Evolutionary conservation across 306 rosid species (phyloP), one percentile per base, ranked within the genome.

Genomic region (Hylodesmum podocarpum): DNA sequence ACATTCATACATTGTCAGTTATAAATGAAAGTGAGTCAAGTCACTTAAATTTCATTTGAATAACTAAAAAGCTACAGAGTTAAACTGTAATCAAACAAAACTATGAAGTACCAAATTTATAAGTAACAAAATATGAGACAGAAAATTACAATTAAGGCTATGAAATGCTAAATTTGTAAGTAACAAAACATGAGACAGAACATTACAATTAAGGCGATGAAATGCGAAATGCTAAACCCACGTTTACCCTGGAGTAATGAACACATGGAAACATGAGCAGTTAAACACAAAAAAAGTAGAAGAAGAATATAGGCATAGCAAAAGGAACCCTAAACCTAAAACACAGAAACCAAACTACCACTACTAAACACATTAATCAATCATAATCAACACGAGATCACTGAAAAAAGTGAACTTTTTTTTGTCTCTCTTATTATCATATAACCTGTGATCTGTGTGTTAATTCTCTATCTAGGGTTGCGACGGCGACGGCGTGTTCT

Each of bases 401-500:
- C 2, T 19, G 5, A 27, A 6, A 13, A 57, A 58, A 19, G 12
- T 28, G 31, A 31, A 11, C 41, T 22, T 18, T 72, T 72, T 33
- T 33, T 33, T 33, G 6, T 33, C 6, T 33, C 6, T 33, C 36
- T 33, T 33, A 6, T 6, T 33, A 2, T 46, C 14, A 40, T 9
- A 10, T 8, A 9, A 9, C n/a, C n/a, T n/a, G n/a, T n/a, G n/a
- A n/a, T n/a, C n/a, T n/a, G n/a, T n/a, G n/a, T n/a, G n/a, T n/a
- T n/a, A n/a, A n/a, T n/a, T n/a, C n/a, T n/a, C n/a, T 2, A 63
- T 19, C 68, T 72, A 89, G 16, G 86, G 72, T 78, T 87, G 88
- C 0, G 89, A 90, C 0, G 93, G 94, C 0, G 99, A 85, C 0
- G 94, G 86, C 37, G 79, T 57, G 22, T 51, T 50, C 80, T 89